A percentile compares a stretch with the other conserved stretches of the same genome.
phyloP scores from a whole-genome alignment of 139 green algal species.

The Protoeuglena noctilucae region DNA sequence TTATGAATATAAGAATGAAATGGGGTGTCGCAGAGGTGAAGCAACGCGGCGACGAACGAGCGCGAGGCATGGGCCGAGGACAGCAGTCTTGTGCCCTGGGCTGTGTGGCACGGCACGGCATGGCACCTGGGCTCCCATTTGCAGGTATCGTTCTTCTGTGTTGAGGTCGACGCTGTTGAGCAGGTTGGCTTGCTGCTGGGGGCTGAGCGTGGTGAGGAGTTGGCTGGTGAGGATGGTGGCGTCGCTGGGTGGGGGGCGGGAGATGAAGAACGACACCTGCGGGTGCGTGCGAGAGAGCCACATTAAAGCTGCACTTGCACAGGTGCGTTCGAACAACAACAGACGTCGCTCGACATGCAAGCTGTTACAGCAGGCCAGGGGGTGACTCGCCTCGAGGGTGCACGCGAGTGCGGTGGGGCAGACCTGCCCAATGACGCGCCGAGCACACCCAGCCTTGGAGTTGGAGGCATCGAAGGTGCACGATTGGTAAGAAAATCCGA shows the following conservation, averaged over 20 bases:
- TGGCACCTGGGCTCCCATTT: neutral
- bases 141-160: neutral
- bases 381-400: too few relatives aligned
- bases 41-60: too few relatives aligned
- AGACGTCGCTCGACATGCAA: too few relatives aligned
- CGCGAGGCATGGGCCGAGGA: too few relatives aligned
- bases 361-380: too few relatives aligned
- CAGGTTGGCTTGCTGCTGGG: neutral
- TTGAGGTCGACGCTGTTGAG: neutral
- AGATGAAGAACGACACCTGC: neutral
- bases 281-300: too few relatives aligned
- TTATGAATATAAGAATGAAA: too few relatives aligned
- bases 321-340: too few relatives aligned
- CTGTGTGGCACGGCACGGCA: too few relatives aligned
- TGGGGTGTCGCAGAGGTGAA: too few relatives aligned
- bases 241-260: neutral
- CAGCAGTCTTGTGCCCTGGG: too few relatives aligned
- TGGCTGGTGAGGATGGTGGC: neutral
- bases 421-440: neutral
- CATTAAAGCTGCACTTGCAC: too few relatives aligned
- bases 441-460: neutral
- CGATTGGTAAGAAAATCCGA: neutral
- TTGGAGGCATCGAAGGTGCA: neutral
- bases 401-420: neutral
- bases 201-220: neutral